Percentiles rank a stretch among this genome's conserved stretches.
Evolutionary conservation across 1,139 yeast genomes (phyloP).

Genomic region (Debaryomyces sp.): DNA sequence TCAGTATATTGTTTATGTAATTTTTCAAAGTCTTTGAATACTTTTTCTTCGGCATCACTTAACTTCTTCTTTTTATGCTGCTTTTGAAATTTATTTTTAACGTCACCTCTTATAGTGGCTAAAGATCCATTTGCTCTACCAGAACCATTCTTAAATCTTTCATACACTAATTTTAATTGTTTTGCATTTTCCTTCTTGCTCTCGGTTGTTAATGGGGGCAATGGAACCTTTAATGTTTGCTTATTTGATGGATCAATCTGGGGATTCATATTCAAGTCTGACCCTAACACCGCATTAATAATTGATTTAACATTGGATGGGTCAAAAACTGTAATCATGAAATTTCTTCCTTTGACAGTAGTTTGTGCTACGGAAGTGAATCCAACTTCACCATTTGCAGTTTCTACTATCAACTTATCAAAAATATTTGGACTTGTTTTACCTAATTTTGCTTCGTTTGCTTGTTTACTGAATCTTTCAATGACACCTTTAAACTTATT

Average conservation of each 20-base stretch:
- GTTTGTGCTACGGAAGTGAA: conserved; percentile 77
- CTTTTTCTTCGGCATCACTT: conserved; percentile 56
- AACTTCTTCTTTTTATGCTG: conserved; percentile 49
- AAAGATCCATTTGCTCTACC: conserved; percentile 48
- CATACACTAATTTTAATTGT: conserved; percentile 63
- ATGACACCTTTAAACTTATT: conserved; percentile 51
- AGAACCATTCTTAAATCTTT: conserved; percentile 59
- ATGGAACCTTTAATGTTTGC: conserved; percentile 71
- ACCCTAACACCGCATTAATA: conserved; percentile 66
- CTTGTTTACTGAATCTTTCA: conserved; percentile 54
- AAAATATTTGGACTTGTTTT: conserved; percentile 67
- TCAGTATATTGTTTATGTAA: conserved; percentile 64
- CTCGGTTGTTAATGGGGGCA: conserved; percentile 78
- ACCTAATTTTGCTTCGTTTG: conserved; percentile 68
- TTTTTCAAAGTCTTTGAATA: conserved; percentile 63
- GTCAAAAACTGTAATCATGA: conserved; percentile 80
- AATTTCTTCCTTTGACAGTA: conserved; percentile 67
- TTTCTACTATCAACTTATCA: conserved; percentile 57
- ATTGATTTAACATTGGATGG: conserved; percentile 71
- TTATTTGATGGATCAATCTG: conserved; percentile 71
- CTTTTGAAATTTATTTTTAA: conserved; percentile 59
- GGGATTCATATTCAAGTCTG: conserved; percentile 77
- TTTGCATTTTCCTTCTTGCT: conserved; percentile 61
- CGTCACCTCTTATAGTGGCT: conserved; percentile 62
- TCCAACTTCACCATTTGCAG: conserved; percentile 48